Evolutionary conservation across 2,329 filamentous ascomycete species (phyloP), one percentile per base, ranked within the genome.

Genomic region (Sphaerulina musiva): DNA sequence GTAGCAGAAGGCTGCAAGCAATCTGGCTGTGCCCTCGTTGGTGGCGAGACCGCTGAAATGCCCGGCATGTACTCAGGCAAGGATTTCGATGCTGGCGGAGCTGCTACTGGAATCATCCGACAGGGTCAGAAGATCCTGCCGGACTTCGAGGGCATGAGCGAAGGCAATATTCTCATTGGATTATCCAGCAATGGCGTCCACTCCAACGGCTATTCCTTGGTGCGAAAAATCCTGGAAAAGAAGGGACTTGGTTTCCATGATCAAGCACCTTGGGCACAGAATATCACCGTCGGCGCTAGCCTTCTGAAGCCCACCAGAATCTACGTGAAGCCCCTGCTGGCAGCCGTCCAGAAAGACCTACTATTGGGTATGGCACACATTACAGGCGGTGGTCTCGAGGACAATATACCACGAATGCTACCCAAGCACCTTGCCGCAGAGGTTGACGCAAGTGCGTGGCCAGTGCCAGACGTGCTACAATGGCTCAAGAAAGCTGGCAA

Each of bases 31-130:
- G 91, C 91, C 12, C 80, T 98, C 2, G 87, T 97, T n/a, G 93
- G 93, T 39, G 93, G 93, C 43, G 93, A 98, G 74, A 98, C 93
- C 0, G 93, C 93, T 6, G 93, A 98, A 74, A 97, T 98, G 93
- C 92, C 92, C 0, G 91, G 91, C 51, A 89, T 97, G 77, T 96
- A 95, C 75, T 79, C 85, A 59, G 83, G 81, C 50, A 87, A 89
- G 47, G 89, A 95, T 68, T 98, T 97, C 70, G 93, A 98, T 66
- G 90, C 91, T 6, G 91, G 89, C 20, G 93, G 93, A 58, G 87
- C 87, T 39, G 92, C 92, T 14, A 85, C 95, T 44, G 93, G 93
- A 53, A 89, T 90, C 41, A 87, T 97, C 68, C 76, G 79, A 36
- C 74, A 80, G 34, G 80, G 80, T 4, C 73, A 73, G 36, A 77